phyloP scores from a whole-genome alignment of 768 basidiomycete genomes.

The Flagelloscypha sp. region DNA sequence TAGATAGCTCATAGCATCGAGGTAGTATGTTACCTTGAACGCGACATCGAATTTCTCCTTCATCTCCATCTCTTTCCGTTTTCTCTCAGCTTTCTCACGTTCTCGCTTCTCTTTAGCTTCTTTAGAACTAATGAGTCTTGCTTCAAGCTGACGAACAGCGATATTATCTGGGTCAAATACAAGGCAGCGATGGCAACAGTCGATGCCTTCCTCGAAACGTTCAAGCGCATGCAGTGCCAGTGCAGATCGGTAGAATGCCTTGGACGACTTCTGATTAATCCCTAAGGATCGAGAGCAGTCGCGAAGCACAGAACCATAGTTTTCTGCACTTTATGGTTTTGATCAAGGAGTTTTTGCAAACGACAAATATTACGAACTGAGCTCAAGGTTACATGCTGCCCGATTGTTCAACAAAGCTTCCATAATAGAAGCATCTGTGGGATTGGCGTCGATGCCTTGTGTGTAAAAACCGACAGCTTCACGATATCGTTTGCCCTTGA shows the following conservation, averaged over 20 bases:
- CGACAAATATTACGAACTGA: constrained; percentile 41
- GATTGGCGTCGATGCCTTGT: constrained; percentile 81
- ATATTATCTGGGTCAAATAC: constrained; percentile 49
- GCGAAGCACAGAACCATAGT: constrained; percentile 76
- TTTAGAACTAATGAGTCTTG: constrained; percentile 38
- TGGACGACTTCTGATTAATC: constrained; percentile 58
- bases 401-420: constrained; percentile 81
- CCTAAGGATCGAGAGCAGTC: constrained; percentile 74
- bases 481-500: constrained; percentile 74
- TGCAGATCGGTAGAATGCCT: constrained; percentile 83
- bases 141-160: constrained; percentile 40
- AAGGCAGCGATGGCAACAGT: constrained; percentile 70
- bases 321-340: constrained; percentile 50
- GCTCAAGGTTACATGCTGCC: constrained; percentile 87
- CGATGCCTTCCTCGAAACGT: constrained; percentile 71
- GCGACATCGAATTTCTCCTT: constrained; percentile 48
- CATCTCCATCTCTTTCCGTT: constrained; percentile 42
- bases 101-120: constrained; percentile 44
- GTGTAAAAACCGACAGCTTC: constrained; percentile 89
- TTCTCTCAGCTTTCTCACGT: constrained; percentile 38
- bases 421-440: constrained; percentile 46
- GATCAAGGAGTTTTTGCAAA: constrained; percentile 2
- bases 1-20: no score
- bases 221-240: constrained; percentile 68
- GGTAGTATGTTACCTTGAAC: constrained; percentile 60